These are phyloP conservation scores for Simmondsia chinensis DNA, from an alignment of 148 eudicot species.

Conservation along the genomic window DNA sequence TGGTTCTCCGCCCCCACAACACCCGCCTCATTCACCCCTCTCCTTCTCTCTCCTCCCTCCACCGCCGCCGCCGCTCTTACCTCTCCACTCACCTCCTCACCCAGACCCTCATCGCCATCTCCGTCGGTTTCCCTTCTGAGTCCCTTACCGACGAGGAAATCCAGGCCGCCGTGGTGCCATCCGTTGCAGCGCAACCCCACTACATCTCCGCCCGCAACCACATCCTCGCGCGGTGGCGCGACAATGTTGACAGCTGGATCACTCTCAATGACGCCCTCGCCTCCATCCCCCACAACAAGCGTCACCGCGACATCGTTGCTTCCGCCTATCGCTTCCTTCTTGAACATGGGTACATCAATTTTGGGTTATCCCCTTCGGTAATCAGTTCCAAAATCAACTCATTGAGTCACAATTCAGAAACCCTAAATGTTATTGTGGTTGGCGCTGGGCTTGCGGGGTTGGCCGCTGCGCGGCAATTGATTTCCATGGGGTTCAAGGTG, in stretches of 20 bases:
- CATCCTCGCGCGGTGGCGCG: conserved; percentile 69
- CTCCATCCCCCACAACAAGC: conserved; percentile 41
- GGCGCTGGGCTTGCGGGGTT: conserved; percentile 89
- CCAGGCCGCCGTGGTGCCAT: conserved; percentile 44
- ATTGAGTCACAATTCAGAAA: conserved; percentile 5
- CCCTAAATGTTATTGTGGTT: conserved; percentile 40
- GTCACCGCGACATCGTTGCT: conserved; percentile 32
- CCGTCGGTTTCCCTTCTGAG: conserved; percentile 85
- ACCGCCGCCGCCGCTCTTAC: conserved; percentile 45
- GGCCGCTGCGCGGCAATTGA: conserved; percentile 68
- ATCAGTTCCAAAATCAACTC: neutral
- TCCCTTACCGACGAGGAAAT: conserved; percentile 89
- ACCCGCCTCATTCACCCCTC: conserved; percentile 14
- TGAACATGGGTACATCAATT: conserved; percentile 77
- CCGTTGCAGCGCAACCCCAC: conserved; percentile 40
- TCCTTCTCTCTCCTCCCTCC: conserved; percentile 17
- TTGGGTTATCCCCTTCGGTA: conserved; percentile 61
- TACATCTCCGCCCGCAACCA: conserved; percentile 76
- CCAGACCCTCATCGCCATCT: conserved; percentile 73
- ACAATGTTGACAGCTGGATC: conserved; percentile 43
- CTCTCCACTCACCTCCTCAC: conserved; percentile 32
- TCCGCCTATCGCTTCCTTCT: conserved; percentile 54
- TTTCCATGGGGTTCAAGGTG: conserved; percentile 70
- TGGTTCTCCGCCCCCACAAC: conserved; percentile 51
- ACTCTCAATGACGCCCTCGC: conserved; percentile 41